Percentiles rank a stretch among this genome's conserved stretches.
These are phyloP conservation scores for Oryza officinalis DNA, from an alignment of 176 grass and related monocot species.

Conservation along the genomic window DNA sequence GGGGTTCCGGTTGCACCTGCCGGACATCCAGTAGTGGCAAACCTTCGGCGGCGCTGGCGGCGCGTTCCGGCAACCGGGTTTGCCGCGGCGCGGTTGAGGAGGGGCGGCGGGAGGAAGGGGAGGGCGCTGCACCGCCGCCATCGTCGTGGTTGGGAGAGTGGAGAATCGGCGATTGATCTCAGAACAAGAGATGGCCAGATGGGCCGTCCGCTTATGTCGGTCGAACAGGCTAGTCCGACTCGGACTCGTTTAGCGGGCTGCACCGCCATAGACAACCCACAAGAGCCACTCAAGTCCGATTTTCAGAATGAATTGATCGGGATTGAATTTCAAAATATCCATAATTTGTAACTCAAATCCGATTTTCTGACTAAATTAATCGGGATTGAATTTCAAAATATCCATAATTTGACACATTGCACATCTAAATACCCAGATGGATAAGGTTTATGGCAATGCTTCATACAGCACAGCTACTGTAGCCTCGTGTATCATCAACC, in stretches of 20 bases:
- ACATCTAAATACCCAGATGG: not conserved
- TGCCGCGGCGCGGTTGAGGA: not conserved
- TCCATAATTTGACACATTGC: too few species aligned
- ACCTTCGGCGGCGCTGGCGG: not conserved
- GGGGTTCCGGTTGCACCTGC: slow-evolving; percentile 6
- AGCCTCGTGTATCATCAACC: too few species aligned
- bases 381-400: too few species aligned
- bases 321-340: too few species aligned
- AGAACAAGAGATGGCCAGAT: not conserved
- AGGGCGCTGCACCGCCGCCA: slow-evolving; percentile 10
- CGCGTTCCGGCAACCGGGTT: not conserved
- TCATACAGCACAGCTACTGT: too few species aligned
- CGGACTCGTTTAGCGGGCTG: not conserved
- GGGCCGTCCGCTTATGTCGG: not conserved
- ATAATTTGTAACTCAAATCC: too few species aligned
- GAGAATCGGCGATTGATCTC: not conserved
- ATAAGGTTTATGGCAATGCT: too few species aligned
- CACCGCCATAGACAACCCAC: too few species aligned
- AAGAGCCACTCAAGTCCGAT: too few species aligned
- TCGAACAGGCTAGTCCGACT: not conserved
- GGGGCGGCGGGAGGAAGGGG: not conserved
- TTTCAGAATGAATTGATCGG: too few species aligned
- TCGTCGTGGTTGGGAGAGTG: not conserved
- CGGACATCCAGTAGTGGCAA: slow-evolving; percentile 24
- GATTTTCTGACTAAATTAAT: too few species aligned